Evolutionary conservation across 805 yeast species (phyloP).

Genomic region (Pichia insulana): DNA sequence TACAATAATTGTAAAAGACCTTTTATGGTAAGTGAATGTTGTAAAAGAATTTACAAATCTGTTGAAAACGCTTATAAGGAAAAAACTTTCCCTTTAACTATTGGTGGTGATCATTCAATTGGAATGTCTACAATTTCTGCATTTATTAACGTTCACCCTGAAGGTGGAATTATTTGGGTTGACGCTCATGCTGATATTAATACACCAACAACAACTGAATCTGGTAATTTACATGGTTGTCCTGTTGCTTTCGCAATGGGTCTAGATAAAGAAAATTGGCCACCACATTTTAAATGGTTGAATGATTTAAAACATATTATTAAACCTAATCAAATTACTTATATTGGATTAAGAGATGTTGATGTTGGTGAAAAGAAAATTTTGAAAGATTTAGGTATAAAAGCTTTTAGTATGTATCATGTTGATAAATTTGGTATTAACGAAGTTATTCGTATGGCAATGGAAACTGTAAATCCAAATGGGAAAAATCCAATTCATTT

Average conservation of each 20-base stretch:
- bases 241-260: conserved; percentile 91
- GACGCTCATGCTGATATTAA: conserved; percentile 98
- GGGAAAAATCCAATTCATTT: conserved; percentile 70
- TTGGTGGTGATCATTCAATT: conserved; percentile 96
- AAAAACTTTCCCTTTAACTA: conserved; percentile 60
- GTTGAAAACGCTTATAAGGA: conserved; percentile 43
- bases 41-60: conserved; percentile 52
- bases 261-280: conserved; percentile 55
- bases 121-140: conserved; percentile 92
- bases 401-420: conserved; percentile 93
- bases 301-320: conserved; percentile 47
- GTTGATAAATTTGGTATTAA: conserved; percentile 91
- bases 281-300: conserved; percentile 70
- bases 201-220: conserved; percentile 71
- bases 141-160: conserved; percentile 68
- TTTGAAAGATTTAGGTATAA: conserved; percentile 58
- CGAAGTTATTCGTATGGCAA: conserved; percentile 85
- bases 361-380: conserved; percentile 78
- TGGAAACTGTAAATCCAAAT: conserved; percentile 66
- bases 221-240: conserved; percentile 94
- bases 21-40: conserved; percentile 65
- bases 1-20: conserved; percentile 60
- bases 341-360: conserved; percentile 91
- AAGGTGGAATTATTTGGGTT: conserved; percentile 88
- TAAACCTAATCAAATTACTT: conserved; percentile 65